These are phyloP conservation scores for Alternaria hordeiaustralica DNA, from an alignment of 2,329 filamentous ascomycete genomes.

Conservation along the genomic window DNA sequence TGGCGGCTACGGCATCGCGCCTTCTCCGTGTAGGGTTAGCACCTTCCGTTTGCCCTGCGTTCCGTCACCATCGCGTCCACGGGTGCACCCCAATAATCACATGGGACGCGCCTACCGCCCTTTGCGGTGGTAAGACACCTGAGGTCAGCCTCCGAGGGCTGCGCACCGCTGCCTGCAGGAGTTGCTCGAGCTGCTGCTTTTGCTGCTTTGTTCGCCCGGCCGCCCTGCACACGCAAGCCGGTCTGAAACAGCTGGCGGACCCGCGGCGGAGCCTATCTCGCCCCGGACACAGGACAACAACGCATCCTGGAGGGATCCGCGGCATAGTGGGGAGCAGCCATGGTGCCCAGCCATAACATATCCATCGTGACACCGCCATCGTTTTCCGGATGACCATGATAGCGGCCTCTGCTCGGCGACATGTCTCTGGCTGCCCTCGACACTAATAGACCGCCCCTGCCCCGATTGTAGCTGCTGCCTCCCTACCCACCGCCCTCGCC, in stretches of 20 bases:
- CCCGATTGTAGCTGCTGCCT: conserved; percentile 8
- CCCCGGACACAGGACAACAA: background rate
- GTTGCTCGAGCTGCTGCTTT: background rate
- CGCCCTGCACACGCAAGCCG: background rate
- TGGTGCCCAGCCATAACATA: conserved; percentile 20
- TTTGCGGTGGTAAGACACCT: background rate
- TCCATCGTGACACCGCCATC: conserved; percentile 30
- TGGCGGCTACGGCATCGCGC: conserved; percentile 1
- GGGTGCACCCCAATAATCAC: conserved; percentile 7
- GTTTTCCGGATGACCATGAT: conserved; percentile 34
- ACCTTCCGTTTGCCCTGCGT: conserved; percentile 7
- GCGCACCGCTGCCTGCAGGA: background rate
- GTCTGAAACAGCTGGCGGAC: background rate
- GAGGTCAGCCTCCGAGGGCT: background rate
- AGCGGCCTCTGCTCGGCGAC: conserved; percentile 16
- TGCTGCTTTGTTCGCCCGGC: background rate
- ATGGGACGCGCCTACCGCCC: conserved; percentile 17
- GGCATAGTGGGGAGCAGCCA: conserved; percentile 8
- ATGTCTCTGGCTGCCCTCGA: conserved; percentile 15
- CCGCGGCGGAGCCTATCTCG: background rate
- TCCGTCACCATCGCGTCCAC: conserved; percentile 7
- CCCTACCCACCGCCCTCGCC: conserved; percentile 13
- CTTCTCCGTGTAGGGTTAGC: conserved; percentile 1
- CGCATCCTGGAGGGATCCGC: conserved; percentile 8
- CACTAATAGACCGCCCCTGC: conserved; percentile 16